Evolutionary conservation across 768 basidiomycete genomes (phyloP), one percentile per base, ranked within the genome.

Genomic region (Lyophyllum decastes): DNA sequence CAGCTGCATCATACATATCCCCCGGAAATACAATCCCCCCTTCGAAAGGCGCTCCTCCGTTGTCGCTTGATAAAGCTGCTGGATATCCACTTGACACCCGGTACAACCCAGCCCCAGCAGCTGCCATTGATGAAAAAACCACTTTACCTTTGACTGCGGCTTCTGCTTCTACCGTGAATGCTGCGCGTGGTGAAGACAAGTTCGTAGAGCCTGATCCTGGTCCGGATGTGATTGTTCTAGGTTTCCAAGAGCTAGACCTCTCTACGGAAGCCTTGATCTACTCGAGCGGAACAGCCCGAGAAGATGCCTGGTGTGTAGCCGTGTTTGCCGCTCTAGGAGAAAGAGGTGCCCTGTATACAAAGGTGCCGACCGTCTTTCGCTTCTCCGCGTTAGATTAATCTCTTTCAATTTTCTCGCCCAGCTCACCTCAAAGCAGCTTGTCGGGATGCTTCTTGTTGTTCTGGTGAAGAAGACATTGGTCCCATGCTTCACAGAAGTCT

Each of bases 201-300:
- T 43, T 54, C 12, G 61, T 69, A 4, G 69, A 73, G 34, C 57
- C 67, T 10, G 69, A 70, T 4, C 61, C 71, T 8, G 80, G 83
- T 59, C 86, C 89, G 10, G 91, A 94, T 64, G 59, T 94, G 8
- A 68, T 92, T 19, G 85, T 89, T n/a, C 68, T 92, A 2, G 89
- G 84, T 0, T 91, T 94, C 62, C 92, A 94, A 69, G 92, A 94
- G 65, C 72, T 92, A 2, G 92, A 94, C 66, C 76, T 86, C 2
- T 92, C 90, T 0, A 78, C 91, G 0, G 90, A 92, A 69, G 89
- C 92, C 9, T 73, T 93, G 54, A 66, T 95, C 0, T 92, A 93
- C 58, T 78, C 87, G 2, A 80, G 84, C 0, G 83, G 81, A 30
- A 83, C 86, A 0, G 66, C 75, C 8, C 78, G 82, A 57, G 89